phyloP scores from a whole-genome alignment of 2,329 filamentous ascomycete species.

The Periglandula ipomoeae region DNA sequence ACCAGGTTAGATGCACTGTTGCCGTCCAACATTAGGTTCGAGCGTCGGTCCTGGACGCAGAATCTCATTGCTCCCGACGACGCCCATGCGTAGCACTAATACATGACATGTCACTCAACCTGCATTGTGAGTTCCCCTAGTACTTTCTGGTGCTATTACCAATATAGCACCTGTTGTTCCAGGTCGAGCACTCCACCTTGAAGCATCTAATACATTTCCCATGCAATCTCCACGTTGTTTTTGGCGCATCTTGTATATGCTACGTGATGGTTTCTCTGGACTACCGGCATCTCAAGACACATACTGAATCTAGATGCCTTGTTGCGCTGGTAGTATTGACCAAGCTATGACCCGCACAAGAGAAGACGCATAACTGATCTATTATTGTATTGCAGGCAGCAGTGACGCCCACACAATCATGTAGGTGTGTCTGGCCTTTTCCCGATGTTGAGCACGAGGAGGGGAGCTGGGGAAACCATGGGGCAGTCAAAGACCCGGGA shows the following conservation, averaged over 20 bases:
- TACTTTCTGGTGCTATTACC: neutral
- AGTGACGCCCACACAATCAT: neutral
- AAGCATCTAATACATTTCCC: neutral
- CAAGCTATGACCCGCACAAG: neutral
- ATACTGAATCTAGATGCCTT: too few relatives aligned
- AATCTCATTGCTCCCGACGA: neutral
- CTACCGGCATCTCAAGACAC: too few relatives aligned
- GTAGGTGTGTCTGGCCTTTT: neutral
- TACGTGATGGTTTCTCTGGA: neutral
- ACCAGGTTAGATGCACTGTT: too few relatives aligned
- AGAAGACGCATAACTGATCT: neutral
- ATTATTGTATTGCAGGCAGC: neutral
- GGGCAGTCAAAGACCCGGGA: neutral
- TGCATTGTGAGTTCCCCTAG: neutral
- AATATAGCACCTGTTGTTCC: neutral
- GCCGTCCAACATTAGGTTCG: neutral
- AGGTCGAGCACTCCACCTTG: neutral
- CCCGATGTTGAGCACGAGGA: neutral
- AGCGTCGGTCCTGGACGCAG: neutral
- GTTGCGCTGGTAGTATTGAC: neutral
- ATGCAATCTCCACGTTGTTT: neutral
- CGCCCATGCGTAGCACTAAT: neutral
- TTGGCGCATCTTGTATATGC: neutral
- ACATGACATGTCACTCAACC: conserved; percentile 4
- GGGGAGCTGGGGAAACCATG: neutral